Base-by-base conservation (phyloP, 2,329 filamentous ascomycete genomes). In the Sarocladium kiliense region DNA sequence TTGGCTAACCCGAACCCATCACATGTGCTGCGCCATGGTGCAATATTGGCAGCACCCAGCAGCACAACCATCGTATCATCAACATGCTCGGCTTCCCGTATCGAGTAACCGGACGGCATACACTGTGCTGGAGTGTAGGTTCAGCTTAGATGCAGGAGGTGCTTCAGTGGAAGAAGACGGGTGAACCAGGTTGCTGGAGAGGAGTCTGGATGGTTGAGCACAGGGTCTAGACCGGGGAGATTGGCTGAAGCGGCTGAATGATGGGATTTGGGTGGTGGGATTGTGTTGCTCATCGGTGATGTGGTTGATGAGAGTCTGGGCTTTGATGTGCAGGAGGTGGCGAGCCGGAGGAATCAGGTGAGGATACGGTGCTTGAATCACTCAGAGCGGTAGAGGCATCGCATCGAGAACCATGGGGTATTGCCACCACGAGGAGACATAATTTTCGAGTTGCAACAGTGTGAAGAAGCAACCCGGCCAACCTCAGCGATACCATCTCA, bases 1-100 rank as follows among this genome's bases (percentile, higher is more conserved):
- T 44, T 10, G 41, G 6, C 21, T 6, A 9, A 23, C 21, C 21
- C 41, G 11, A 44, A 25, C 7, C 21, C 14, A 44, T 44, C 41
- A 44, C 41, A 44, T 44, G 41, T 44, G 41, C 41, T 44, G 41
- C 21, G n/a, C 41, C 36, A n/a, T n/a, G n/a, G n/a, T n/a, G n/a
- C n/a, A n/a, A 34, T 34, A 34, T 34, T 34, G 9, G 9, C 30
- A 34, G 16, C 7, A 34, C 30, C 30, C 30, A 34, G 16, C 30
- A 34, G 30, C 30, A 34, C 30, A 34, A 34, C 30, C 30, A 34
- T n/a, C 7, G 30, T 16, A 34, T 34, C 30, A 16, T 9, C n/a
- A n/a, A n/a, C n/a, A n/a, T n/a, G n/a, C n/a, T n/a, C n/a, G n/a
- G n/a, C n/a, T n/a, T n/a, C n/a, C n/a, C n/a, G n/a, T n/a, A n/a